Evolutionary conservation across 257 asterid species (phyloP).

Genomic region (Osmanthus fragrans): DNA sequence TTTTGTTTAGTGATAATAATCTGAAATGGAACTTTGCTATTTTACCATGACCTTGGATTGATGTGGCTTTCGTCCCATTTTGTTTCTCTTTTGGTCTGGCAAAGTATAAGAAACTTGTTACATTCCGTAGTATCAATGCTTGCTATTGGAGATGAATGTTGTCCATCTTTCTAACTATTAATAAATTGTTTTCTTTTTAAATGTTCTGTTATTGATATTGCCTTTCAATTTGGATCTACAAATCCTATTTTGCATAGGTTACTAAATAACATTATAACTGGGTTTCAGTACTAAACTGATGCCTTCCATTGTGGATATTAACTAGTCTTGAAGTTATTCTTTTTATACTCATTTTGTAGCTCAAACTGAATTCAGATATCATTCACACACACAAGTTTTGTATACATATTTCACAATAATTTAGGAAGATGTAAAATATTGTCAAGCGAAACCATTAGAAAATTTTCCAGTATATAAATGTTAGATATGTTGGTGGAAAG

Average conservation of each 20-base stretch:
- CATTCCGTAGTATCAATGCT: neutral
- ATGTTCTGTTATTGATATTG: neutral
- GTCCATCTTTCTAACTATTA: neutral
- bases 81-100: neutral
- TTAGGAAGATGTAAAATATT: too few species aligned
- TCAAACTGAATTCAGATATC: too few species aligned
- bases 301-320: neutral
- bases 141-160: neutral
- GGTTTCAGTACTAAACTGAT: neutral
- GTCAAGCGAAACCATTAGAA: too few species aligned
- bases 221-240: neutral
- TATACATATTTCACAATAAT: too few species aligned
- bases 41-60: neutral
- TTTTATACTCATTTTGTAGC: too few species aligned
- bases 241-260: neutral
- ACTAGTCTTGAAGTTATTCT: too few species aligned
- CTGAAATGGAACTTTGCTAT: neutral
- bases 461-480: too few species aligned
- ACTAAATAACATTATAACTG: neutral
- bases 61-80: neutral
- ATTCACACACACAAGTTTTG: too few species aligned
- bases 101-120: neutral
- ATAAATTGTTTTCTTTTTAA: neutral
- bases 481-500: too few species aligned
- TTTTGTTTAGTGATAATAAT: neutral